Percentiles rank a stretch among this genome's conserved stretches.
These are phyloP conservation scores for Zygoascus meyerae DNA, from an alignment of 1,139 yeast species.

Conservation along the genomic window DNA sequence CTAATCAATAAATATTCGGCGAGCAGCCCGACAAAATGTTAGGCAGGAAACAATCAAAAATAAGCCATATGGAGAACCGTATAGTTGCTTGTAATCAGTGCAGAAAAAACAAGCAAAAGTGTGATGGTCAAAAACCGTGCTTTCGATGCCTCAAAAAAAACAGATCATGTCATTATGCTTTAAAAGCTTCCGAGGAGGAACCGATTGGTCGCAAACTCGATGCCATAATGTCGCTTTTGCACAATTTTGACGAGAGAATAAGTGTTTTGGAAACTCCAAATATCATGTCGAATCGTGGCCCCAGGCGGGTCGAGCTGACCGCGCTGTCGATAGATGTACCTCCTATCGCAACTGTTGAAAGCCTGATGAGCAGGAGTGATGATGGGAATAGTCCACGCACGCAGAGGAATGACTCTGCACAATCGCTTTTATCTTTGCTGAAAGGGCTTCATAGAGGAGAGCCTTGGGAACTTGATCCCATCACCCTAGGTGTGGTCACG, in stretches of 20 bases:
- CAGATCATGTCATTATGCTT: too few relatives aligned
- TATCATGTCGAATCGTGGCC: too few relatives aligned
- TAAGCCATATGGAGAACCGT: too few relatives aligned
- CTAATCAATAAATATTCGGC: neutral
- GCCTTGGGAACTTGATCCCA: constrained; percentile 2
- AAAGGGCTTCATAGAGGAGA: neutral
- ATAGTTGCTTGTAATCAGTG: constrained; percentile 1
- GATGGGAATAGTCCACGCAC: neutral
- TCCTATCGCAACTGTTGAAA: constrained; percentile 1
- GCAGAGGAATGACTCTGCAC: neutral
- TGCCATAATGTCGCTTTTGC: too few relatives aligned
- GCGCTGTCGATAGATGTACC: neutral
- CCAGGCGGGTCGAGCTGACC: neutral
- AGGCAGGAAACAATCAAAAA: too few relatives aligned
- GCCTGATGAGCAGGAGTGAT: constrained; percentile 1
- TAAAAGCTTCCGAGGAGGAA: too few relatives aligned
- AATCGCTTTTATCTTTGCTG: neutral
- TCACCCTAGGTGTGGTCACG: neutral
- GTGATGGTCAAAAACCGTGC: constrained; percentile 4
- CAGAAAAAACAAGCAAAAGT: constrained; percentile 3
- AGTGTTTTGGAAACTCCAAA: too few relatives aligned
- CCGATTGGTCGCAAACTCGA: too few relatives aligned
- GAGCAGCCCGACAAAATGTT: neutral
- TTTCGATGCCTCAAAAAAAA: neutral
- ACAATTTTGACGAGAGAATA: too few relatives aligned